These are phyloP conservation scores for Trichoderma semiorbis DNA, from an alignment of 2,329 filamentous ascomycete species.

Conservation along the genomic window DNA sequence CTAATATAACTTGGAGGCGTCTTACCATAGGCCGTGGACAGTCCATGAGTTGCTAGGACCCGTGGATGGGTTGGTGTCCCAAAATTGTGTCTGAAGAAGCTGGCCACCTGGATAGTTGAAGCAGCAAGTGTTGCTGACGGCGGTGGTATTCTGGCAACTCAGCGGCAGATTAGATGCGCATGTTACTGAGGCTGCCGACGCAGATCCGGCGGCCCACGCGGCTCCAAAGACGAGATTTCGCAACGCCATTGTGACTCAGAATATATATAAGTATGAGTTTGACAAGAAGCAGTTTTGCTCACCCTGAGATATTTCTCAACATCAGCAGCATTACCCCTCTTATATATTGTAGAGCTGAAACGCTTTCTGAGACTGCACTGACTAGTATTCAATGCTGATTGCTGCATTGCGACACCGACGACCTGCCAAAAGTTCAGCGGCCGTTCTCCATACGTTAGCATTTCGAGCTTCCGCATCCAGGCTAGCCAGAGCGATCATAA, in stretches of 20 bases:
- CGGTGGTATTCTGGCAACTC: slow-evolving; percentile 62
- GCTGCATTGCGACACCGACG: not conserved
- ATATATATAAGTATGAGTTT: not conserved
- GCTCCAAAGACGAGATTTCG: not conserved
- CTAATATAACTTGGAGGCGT: slow-evolving; percentile 26
- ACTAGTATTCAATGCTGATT: not conserved
- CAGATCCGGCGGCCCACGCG: not conserved
- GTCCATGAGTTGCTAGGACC: slow-evolving; percentile 68
- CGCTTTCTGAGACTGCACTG: not conserved
- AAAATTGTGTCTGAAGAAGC: slow-evolving; percentile 72
- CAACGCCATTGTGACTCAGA: not conserved
- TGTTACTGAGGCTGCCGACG: not conserved
- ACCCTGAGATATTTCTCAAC: not conserved
- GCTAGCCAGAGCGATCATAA: not conserved
- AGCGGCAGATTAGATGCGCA: slow-evolving; percentile 35
- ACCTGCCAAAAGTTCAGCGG: not conserved
- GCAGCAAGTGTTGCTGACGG: slow-evolving; percentile 63
- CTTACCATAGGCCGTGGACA: slow-evolving; percentile 62
- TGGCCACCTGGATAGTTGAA: slow-evolving; percentile 66
- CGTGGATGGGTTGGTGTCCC: slow-evolving; percentile 63
- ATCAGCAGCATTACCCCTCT: not conserved
- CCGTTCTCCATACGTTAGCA: not conserved
- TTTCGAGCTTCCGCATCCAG: not conserved
- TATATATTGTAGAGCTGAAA: not conserved
- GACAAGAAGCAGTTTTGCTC: not conserved